A percentile compares a stretch with the other conserved stretches of the same genome.
phyloP scores from a whole-genome alignment of 2,329 filamentous ascomycete genomes.

The Venturia carpophila region DNA sequence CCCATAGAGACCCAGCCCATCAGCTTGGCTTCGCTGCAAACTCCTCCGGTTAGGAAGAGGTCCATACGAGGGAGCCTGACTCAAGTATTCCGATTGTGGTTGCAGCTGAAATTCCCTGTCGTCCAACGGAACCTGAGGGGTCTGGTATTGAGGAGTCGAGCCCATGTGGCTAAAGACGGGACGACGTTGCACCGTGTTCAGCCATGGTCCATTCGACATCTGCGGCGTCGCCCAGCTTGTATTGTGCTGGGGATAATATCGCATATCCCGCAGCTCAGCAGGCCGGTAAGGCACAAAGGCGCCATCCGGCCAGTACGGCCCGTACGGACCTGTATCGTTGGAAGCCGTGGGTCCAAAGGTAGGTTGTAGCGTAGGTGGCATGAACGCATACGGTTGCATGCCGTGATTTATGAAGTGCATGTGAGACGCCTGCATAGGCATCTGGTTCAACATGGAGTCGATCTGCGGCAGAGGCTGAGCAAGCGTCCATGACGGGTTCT shows the following conservation, averaged over 20 bases:
- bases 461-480: slow-evolving; percentile 44
- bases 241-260: slow-evolving; percentile 27
- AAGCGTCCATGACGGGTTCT: slow-evolving; percentile 29
- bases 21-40: not conserved
- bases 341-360: slow-evolving; percentile 34
- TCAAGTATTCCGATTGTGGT: not conserved
- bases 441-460: slow-evolving; percentile 55
- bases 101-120: slow-evolving; percentile 7
- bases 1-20: not conserved
- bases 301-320: slow-evolving; percentile 36
- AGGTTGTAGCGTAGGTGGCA: slow-evolving; percentile 25
- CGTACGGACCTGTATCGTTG: slow-evolving; percentile 34
- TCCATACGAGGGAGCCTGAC: not conserved
- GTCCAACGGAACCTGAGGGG: not conserved
- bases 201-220: slow-evolving; percentile 8
- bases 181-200: not conserved
- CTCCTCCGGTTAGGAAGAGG: not conserved
- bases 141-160: slow-evolving; percentile 2
- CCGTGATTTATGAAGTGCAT: slow-evolving; percentile 45
- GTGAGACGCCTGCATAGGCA: slow-evolving; percentile 46
- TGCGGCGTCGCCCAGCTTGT: slow-evolving; percentile 1
- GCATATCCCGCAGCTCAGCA: slow-evolving; percentile 34
- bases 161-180: not conserved
- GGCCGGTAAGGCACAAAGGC: slow-evolving; percentile 35
- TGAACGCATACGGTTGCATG: slow-evolving; percentile 25